Evolutionary conservation across 1,284 basidiomycete genomes (phyloP).

Genomic region (Singerocomus rubriflavus): DNA sequence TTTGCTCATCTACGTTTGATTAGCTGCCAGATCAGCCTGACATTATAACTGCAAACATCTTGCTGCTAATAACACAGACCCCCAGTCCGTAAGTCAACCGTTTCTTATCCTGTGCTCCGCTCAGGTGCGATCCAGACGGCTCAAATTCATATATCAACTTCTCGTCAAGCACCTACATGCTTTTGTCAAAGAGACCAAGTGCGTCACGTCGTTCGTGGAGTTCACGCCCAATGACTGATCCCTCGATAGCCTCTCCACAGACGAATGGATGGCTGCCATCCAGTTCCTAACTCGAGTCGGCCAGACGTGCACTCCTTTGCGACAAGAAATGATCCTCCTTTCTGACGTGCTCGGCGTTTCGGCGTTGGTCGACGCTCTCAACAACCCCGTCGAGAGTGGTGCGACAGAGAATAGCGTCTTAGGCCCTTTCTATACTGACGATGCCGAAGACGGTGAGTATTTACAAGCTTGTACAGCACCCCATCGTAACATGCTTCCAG

Average conservation of each 20-base stretch:
- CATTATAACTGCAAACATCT: conserved; percentile 54
- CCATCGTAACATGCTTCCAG: conserved; percentile 31
- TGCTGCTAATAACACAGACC: conserved; percentile 45
- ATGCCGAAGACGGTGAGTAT: conserved; percentile 66
- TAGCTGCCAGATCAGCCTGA: conserved; percentile 52
- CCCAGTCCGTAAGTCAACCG: conserved; percentile 39
- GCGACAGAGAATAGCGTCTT: conserved; percentile 77
- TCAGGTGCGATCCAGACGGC: conserved; percentile 34
- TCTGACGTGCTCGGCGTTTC: conserved; percentile 80
- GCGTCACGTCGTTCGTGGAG: conserved; percentile 8
- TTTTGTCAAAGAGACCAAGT: conserved; percentile 69
- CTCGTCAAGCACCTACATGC: conserved; percentile 65
- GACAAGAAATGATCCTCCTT: conserved; percentile 83
- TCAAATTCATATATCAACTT: conserved; percentile 45
- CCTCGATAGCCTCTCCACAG: conserved; percentile 57
- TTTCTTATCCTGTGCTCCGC: not conserved
- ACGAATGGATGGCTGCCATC: conserved; percentile 83
- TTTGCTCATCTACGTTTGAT: conserved; percentile 4
- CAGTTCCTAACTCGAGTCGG: conserved; percentile 75
- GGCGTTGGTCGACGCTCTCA: conserved; percentile 73
- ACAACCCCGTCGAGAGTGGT: conserved; percentile 64
- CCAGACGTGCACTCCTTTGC: conserved; percentile 66
- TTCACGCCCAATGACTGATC: not conserved
- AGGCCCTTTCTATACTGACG: conserved; percentile 83
- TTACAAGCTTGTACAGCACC: not conserved